A percentile compares a stretch with the other conserved stretches of the same genome.
These are phyloP conservation scores for Chlamydomonas schloesseri DNA, from an alignment of 139 green algal species.

Conservation along the genomic window DNA sequence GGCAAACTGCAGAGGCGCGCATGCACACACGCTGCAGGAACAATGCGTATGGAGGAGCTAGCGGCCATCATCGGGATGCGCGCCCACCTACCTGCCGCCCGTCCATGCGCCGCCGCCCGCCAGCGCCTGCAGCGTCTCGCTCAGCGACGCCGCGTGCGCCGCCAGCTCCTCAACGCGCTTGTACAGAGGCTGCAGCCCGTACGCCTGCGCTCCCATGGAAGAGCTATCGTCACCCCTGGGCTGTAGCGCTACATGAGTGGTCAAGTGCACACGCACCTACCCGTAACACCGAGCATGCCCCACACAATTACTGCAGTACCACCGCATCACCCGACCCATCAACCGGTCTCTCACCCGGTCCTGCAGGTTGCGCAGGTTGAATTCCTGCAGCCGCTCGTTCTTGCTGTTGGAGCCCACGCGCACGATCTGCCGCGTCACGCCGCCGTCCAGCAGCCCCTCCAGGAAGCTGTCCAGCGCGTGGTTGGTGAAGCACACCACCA, in stretches of 20 bases:
- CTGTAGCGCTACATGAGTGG: too few species aligned
- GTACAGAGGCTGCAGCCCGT: background rate
- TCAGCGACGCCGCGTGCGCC: background rate
- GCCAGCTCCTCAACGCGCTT: background rate
- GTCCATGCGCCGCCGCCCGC: background rate
- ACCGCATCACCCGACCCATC: too few species aligned
- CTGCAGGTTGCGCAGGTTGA: conserved; percentile 50
- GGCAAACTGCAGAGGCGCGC: too few species aligned
- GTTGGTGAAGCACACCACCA: conserved; percentile 84
- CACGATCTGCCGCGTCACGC: conserved; percentile 61
- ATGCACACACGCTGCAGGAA: too few species aligned
- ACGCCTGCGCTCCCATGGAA: background rate
- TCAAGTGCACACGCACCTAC: too few species aligned
- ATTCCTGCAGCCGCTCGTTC: conserved; percentile 48
- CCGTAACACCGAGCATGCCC: too few species aligned
- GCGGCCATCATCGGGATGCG: too few species aligned
- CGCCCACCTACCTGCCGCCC: background rate
- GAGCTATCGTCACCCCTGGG: too few species aligned
- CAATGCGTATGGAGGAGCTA: too few species aligned
- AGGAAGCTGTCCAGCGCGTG: conserved; percentile 83
- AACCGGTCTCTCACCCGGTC: background rate
- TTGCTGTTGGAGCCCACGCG: conserved; percentile 61
- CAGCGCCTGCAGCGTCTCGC: background rate
- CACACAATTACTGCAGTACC: too few species aligned
- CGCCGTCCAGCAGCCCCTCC: conserved; percentile 65